These are phyloP conservation scores for Rachicladosporium sp. DNA, from an alignment of 2,329 filamentous ascomycete genomes.

Conservation along the genomic window DNA sequence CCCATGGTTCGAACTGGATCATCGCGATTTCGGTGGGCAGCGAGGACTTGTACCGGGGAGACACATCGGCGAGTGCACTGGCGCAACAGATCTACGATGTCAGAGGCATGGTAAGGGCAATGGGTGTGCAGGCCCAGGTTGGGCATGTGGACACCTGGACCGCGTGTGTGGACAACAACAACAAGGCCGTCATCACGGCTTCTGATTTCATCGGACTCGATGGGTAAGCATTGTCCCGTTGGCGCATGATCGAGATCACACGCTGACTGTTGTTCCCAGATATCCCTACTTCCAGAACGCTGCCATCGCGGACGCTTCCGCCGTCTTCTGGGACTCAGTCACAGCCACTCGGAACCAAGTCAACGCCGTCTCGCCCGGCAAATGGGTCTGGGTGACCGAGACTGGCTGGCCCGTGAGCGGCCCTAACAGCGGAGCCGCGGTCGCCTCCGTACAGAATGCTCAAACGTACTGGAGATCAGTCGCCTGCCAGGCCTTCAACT, in stretches of 20 bases:
- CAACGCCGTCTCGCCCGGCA: constrained; percentile 27
- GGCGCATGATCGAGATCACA: not conserved
- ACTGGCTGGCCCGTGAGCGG: constrained; percentile 50
- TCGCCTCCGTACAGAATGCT: constrained; percentile 45
- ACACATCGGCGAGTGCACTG: constrained; percentile 29
- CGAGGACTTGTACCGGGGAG: constrained; percentile 53
- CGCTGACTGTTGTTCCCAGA: constrained; percentile 4
- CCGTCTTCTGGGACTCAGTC: constrained; percentile 39
- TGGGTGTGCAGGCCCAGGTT: constrained; percentile 36
- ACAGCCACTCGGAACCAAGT: constrained; percentile 29
- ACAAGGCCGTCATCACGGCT: constrained; percentile 48
- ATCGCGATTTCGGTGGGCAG: constrained; percentile 54
- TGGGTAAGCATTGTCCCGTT: constrained; percentile 25
- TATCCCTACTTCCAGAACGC: constrained; percentile 54
- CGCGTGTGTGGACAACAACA: constrained; percentile 41
- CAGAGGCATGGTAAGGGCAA: constrained; percentile 39
- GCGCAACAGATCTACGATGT: constrained; percentile 39
- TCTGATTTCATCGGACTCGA: constrained; percentile 55
- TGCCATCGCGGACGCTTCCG: constrained; percentile 43
- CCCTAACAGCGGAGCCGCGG: constrained; percentile 41
- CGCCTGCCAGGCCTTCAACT: constrained; percentile 46
- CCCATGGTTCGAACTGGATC: constrained; percentile 46
- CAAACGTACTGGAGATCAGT: constrained; percentile 52
- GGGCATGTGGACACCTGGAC: constrained; percentile 53
- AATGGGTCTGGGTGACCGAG: constrained; percentile 24